Evolutionary conservation across 768 basidiomycete species (phyloP).

Genomic region (Exsudoporus frostii): DNA sequence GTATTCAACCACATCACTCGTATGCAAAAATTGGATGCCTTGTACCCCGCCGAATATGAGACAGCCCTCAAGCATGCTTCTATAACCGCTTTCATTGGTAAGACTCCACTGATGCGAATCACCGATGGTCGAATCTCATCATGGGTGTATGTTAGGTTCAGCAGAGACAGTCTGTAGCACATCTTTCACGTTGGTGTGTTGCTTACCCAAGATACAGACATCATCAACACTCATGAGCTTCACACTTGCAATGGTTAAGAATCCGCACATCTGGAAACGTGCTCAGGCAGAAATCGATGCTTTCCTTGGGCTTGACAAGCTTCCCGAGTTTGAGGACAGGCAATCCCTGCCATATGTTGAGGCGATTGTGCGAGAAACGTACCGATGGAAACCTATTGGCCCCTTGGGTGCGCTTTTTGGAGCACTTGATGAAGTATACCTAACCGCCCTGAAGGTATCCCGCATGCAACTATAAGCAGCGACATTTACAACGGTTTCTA

Average conservation of each 20-base stretch:
- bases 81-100: no score
- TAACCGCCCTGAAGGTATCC: background rate
- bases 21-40: no score
- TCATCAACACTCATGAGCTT: background rate
- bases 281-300: conserved; percentile 12
- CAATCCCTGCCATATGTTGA: conserved; percentile 6
- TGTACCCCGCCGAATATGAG: no score
- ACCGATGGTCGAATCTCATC: no score
- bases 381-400: conserved; percentile 2
- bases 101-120: no score
- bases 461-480: conserved; percentile 31
- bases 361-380: conserved; percentile 5
- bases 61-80: no score
- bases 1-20: no score
- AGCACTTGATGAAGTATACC: background rate
- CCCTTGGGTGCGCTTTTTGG: background rate
- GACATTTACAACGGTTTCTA: conserved; percentile 43
- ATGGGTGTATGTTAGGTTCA: no score
- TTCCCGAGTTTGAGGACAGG: conserved; percentile 6
- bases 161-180: no score
- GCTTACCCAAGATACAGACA: no score
- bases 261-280: conserved; percentile 12
- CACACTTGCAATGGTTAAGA: conserved; percentile 8
- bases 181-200: no score
- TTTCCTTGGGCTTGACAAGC: background rate